Percentiles rank a stretch among this genome's conserved stretches.
phyloP scores from a whole-genome alignment of 371 early-diverging fungal genomes.

The Rhizomucor pusillus region DNA sequence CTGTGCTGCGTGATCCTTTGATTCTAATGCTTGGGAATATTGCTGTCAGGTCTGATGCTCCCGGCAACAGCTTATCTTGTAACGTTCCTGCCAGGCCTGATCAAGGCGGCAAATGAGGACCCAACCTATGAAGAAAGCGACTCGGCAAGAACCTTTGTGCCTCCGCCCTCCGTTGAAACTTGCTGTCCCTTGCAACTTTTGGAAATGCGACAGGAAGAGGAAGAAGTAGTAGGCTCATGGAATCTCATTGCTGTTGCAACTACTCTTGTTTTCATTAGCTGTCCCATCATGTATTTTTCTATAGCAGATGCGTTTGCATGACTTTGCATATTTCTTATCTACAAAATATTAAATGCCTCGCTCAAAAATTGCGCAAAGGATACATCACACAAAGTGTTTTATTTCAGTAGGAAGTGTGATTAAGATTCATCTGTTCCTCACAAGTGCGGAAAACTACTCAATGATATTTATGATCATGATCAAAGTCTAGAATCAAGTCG shows the following conservation, averaged over 20 bases:
- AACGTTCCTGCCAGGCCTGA: slow-evolving; percentile 27
- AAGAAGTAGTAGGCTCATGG: slow-evolving; percentile 17
- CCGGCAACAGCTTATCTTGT: slow-evolving; percentile 40
- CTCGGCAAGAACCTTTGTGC: too few species aligned
- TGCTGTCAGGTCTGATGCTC: slow-evolving; percentile 26
- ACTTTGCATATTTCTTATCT: background rate
- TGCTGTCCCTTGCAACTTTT: background rate
- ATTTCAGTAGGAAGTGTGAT: too few species aligned
- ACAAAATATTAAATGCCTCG: too few species aligned
- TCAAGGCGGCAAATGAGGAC: slow-evolving; percentile 6
- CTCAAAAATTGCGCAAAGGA: too few species aligned
- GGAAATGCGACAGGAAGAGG: background rate
- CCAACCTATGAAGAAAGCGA: background rate
- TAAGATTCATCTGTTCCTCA: too few species aligned
- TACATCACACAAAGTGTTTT: too few species aligned
- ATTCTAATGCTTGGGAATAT: too few species aligned
- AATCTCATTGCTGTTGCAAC: slow-evolving; percentile 14
- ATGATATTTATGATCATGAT: too few species aligned
- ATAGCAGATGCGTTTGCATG: slow-evolving; percentile 16
- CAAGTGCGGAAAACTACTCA: too few species aligned
- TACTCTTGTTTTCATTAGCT: slow-evolving; percentile 16
- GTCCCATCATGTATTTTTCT: slow-evolving; percentile 35
- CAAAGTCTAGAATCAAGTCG: too few species aligned
- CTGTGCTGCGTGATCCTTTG: background rate
- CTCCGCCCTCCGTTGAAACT: too few species aligned